These are phyloP conservation scores for Chaetomium sp. DNA, from an alignment of 2,329 filamentous ascomycete genomes.

Conservation along the genomic window DNA sequence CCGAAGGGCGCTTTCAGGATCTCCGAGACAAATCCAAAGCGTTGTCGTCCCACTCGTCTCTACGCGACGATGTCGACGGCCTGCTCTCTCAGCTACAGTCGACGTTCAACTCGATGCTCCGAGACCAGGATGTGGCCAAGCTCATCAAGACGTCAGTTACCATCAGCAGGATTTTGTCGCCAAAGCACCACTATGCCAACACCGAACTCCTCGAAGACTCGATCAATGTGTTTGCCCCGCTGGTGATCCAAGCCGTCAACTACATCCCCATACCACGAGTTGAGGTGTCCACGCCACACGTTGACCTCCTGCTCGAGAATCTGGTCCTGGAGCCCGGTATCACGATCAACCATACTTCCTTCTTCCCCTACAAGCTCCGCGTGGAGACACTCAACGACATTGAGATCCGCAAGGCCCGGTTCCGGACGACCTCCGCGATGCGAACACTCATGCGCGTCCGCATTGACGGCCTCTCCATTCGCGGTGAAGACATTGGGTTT, in stretches of 20 bases:
- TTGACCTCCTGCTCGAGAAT: slow-evolving; percentile 85
- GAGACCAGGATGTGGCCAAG: slow-evolving; percentile 66
- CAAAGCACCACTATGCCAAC: slow-evolving; percentile 57
- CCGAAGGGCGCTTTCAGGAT: slow-evolving; percentile 48
- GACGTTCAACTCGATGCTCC: slow-evolving; percentile 61
- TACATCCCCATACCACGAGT: slow-evolving; percentile 84
- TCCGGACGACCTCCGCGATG: slow-evolving; percentile 58
- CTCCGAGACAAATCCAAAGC: slow-evolving; percentile 53
- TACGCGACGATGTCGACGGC: slow-evolving; percentile 66
- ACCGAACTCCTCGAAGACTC: slow-evolving; percentile 67
- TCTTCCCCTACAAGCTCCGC: slow-evolving; percentile 77
- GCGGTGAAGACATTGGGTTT: slow-evolving; percentile 83
- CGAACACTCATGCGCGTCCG: slow-evolving; percentile 71
- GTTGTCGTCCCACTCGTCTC: slow-evolving; percentile 58
- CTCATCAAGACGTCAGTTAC: slow-evolving; percentile 61
- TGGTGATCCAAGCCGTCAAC: slow-evolving; percentile 70
- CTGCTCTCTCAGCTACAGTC: slow-evolving; percentile 62
- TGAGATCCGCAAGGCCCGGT: slow-evolving; percentile 71
- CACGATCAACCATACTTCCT: slow-evolving; percentile 79
- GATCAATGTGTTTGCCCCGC: slow-evolving; percentile 73
- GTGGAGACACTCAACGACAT: slow-evolving; percentile 81
- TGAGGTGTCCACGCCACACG: slow-evolving; percentile 75
- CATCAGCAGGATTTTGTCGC: slow-evolving; percentile 64
- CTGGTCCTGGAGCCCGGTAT: slow-evolving; percentile 81
- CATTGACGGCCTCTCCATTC: slow-evolving; percentile 73